Evolutionary conservation across 768 basidiomycete species (phyloP).

Genomic region (Podaxis mareebaensis): DNA sequence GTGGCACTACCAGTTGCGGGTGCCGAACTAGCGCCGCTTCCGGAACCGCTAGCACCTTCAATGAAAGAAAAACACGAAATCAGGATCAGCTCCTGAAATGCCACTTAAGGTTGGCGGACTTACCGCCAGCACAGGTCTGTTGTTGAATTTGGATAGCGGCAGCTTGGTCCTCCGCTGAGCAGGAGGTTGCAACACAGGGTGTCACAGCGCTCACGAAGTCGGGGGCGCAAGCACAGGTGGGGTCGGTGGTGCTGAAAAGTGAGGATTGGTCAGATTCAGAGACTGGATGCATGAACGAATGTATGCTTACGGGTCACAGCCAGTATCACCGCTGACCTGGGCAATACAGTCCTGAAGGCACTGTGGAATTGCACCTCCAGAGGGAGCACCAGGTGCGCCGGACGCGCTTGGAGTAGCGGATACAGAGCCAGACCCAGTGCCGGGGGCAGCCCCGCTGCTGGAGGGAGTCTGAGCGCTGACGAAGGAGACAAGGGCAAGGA

Average conservation of each 20-base stretch:
- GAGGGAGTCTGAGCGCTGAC: constrained; percentile 1
- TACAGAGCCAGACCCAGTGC: not conserved
- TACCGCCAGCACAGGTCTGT: not conserved
- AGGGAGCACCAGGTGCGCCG: not conserved
- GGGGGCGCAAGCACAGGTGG: not conserved
- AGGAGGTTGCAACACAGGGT: not conserved
- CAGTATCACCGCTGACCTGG: not conserved
- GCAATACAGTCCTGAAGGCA: not conserved
- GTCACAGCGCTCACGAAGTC: not conserved
- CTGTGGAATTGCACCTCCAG: not conserved
- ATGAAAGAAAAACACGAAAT: not conserved
- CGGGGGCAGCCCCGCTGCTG: not conserved
- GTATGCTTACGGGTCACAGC: constrained; percentile 7
- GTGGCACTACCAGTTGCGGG: not conserved
- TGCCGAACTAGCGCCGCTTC: not conserved
- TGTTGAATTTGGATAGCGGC: not conserved
- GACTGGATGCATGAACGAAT: not conserved
- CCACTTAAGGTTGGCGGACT: not conserved
- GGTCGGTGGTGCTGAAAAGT: not conserved
- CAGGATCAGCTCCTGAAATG: not conserved
- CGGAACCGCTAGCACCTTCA: not conserved
- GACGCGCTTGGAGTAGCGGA: not conserved
- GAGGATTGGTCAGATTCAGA: not conserved
- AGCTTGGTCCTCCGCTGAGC: not conserved
- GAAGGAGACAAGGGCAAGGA: constrained; percentile 7